Conservation (phyloP, 2,329 filamentous ascomycete genomes). For the Trichophyton benhamiae region DNA sequence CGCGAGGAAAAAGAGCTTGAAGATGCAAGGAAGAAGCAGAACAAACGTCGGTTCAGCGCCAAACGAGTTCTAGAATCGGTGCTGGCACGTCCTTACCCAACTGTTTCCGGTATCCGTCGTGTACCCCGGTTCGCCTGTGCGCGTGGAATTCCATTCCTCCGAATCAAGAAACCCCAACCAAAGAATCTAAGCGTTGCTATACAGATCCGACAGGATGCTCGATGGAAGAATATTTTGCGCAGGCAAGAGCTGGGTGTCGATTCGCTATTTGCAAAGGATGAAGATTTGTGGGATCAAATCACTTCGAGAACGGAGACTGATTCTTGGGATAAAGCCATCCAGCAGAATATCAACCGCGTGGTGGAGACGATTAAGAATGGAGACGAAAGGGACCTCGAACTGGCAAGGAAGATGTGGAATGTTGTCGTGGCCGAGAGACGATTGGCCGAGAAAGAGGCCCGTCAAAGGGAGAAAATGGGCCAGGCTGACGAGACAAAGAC, state of each 20-base stretch:
- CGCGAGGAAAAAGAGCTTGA: background rate
- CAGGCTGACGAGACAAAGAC: background rate
- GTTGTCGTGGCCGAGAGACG: constrained; percentile 29
- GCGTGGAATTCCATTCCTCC: constrained; percentile 31
- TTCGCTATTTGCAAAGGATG: constrained; percentile 25
- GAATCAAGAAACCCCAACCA: constrained; percentile 35
- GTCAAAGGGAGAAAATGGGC: constrained; percentile 11
- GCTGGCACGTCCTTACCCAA: constrained; percentile 24
- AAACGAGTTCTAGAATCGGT: constrained; percentile 17
- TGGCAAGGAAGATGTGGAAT: constrained; percentile 28
- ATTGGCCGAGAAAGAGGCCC: constrained; percentile 23
- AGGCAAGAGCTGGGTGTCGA: constrained; percentile 23
- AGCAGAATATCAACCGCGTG: background rate
- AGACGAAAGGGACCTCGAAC: constrained; percentile 20
- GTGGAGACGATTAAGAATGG: constrained; percentile 13
- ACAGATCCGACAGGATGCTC: constrained; percentile 24
- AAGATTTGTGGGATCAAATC: constrained; percentile 32
- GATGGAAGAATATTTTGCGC: constrained; percentile 24
- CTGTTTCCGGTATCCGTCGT: constrained; percentile 27
- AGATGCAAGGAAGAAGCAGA: background rate
- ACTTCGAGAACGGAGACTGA: constrained; percentile 19
- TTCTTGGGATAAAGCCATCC: background rate
- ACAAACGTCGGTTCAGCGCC: background rate
- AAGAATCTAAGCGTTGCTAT: constrained; percentile 28
- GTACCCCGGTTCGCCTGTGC: constrained; percentile 33